Conservation (phyloP, 805 yeast genomes). For the Blastobotrys chiropterorum region DNA sequence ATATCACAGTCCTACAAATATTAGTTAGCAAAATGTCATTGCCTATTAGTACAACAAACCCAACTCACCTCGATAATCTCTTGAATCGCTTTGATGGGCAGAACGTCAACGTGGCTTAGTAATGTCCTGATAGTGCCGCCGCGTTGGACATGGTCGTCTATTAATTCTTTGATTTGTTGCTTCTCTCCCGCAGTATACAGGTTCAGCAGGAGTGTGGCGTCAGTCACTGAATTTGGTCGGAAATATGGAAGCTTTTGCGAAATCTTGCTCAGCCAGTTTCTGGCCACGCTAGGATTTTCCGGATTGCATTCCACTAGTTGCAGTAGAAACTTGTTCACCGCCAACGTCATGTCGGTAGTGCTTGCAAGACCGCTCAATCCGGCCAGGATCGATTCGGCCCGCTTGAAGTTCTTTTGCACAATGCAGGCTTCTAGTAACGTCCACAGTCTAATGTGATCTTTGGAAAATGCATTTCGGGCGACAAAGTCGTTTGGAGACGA, state of each 20-base stretch:
- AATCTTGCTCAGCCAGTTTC: constrained; percentile 37
- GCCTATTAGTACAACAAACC: constrained; percentile 7
- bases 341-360: constrained; percentile 49
- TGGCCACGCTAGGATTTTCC: constrained; percentile 37
- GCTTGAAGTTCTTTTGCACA: constrained; percentile 52
- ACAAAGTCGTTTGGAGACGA: constrained; percentile 29
- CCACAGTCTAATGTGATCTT: constrained; percentile 63
- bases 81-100: constrained; percentile 43
- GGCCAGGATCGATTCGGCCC: constrained; percentile 64
- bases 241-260: constrained; percentile 28
- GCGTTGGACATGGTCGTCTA: constrained; percentile 19
- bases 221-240: constrained; percentile 49
- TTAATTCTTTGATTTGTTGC: constrained; percentile 14
- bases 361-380: constrained; percentile 50
- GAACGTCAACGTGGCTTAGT: constrained; percentile 45
- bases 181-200: constrained; percentile 26
- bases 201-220: constrained; percentile 52
- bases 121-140: constrained; percentile 26
- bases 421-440: constrained; percentile 74
- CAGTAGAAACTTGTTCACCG: constrained; percentile 58
- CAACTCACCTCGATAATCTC: constrained; percentile 28
- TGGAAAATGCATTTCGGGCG: constrained; percentile 35
- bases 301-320: constrained; percentile 37
- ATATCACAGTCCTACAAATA: constrained; percentile 11
- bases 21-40: too few relatives aligned